These are phyloP conservation scores for Cercospora nicotianae DNA, from an alignment of 2,329 filamentous ascomycete genomes.

Conservation along the genomic window DNA sequence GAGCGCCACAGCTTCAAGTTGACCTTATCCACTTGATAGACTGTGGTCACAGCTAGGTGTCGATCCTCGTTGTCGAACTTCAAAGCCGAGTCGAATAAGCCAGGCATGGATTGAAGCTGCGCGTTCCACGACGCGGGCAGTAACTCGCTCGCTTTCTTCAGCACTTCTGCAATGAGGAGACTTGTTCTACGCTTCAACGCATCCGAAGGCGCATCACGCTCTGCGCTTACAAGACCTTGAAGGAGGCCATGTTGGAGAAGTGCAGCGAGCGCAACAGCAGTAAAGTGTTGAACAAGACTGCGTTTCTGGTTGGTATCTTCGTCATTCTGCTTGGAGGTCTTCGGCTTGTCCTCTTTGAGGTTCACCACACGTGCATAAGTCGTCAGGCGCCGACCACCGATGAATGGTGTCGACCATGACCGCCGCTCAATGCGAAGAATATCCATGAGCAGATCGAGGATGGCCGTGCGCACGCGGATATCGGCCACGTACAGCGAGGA, in stretches of 20 bases:
- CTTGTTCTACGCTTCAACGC: conserved; percentile 84
- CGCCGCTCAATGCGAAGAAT: conserved; percentile 86
- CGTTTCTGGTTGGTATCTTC: conserved; percentile 64
- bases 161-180: conserved; percentile 82
- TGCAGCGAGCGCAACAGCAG: conserved; percentile 79
- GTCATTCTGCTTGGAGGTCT: conserved; percentile 52
- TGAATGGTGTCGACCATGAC: conserved; percentile 91
- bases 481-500: conserved; percentile 62
- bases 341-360: conserved; percentile 62
- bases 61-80: conserved; percentile 70
- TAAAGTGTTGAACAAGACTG: conserved; percentile 92
- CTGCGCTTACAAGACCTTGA: conserved; percentile 57
- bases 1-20: conserved; percentile 89
- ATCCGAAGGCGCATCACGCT: conserved; percentile 66
- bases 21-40: conserved; percentile 97
- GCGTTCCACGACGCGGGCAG: conserved; percentile 80
- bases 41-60: conserved; percentile 81
- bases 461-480: conserved; percentile 65
- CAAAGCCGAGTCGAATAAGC: conserved; percentile 75
- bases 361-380: conserved; percentile 95
- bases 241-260: conserved; percentile 77
- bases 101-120: conserved; percentile 81
- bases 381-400: conserved; percentile 87
- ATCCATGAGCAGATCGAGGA: conserved; percentile 84
- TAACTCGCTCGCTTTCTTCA: conserved; percentile 84